phyloP scores from a whole-genome alignment of 768 basidiomycete genomes.

The Erythrobasidium yunnanense region DNA sequence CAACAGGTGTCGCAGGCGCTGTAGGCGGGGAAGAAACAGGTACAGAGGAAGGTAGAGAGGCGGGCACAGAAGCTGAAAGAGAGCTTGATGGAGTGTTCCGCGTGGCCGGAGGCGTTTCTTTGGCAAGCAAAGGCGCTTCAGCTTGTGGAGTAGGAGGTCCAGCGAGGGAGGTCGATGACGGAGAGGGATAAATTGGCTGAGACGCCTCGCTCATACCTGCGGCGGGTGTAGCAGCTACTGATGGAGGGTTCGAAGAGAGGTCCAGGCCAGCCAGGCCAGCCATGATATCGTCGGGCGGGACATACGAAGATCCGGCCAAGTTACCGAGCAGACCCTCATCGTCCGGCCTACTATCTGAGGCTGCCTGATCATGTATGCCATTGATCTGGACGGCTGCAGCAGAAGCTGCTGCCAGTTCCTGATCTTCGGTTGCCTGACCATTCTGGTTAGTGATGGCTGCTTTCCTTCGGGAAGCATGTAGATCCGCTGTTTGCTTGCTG shows the following conservation, averaged over 20 bases:
- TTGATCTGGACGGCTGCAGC: background rate
- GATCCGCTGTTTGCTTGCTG: conserved; percentile 63
- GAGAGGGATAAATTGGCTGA: background rate
- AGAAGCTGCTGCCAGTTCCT: conserved; percentile 38
- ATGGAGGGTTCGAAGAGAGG: conserved; percentile 44
- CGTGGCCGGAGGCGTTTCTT: background rate
- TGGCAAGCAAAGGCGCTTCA: background rate
- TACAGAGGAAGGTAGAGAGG: background rate
- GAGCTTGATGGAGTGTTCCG: background rate
- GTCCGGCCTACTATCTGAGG: no score
- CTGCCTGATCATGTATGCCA: background rate
- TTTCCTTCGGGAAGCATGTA: no score
- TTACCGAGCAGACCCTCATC: conserved; percentile 1
- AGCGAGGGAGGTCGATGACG: no score
- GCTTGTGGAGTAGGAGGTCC: background rate
- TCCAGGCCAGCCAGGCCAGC: conserved; percentile 74
- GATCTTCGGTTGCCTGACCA: conserved; percentile 34
- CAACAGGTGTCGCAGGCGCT: conserved; percentile 11
- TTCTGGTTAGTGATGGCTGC: background rate
- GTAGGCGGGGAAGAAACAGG: background rate
- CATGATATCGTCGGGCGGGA: conserved; percentile 53
- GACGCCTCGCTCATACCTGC: conserved; percentile 36
- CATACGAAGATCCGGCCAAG: conserved; percentile 40
- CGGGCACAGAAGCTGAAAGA: background rate
- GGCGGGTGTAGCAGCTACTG: conserved; percentile 32